These are phyloP conservation scores for Castanospermum australe DNA, from an alignment of 306 rosid species.

Conservation along the genomic window DNA sequence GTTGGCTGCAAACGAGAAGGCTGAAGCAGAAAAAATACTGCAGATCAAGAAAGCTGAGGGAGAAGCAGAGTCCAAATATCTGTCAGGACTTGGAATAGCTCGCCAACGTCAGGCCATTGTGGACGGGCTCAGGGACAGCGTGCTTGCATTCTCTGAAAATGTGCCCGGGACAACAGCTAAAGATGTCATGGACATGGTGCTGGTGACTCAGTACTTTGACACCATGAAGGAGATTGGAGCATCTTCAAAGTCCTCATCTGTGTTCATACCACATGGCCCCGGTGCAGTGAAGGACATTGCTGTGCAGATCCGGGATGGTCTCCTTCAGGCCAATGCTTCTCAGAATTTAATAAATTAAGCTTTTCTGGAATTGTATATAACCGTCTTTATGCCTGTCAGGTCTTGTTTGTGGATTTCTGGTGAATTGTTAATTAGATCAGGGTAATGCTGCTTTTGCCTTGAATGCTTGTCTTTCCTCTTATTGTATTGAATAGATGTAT, in stretches of 20 bases:
- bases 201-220: conserved; percentile 78
- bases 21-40: conserved; percentile 71
- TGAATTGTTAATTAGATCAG: not conserved
- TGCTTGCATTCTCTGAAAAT: conserved; percentile 60
- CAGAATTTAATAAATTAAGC: not conserved
- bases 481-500: not conserved
- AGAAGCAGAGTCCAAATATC: conserved; percentile 73
- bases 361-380: not conserved
- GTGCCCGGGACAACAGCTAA: conserved; percentile 68
- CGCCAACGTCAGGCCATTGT: conserved; percentile 83
- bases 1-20: conserved; percentile 69
- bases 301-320: conserved; percentile 69
- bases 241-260: conserved; percentile 66
- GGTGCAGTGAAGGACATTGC: conserved; percentile 72
- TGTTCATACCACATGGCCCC: conserved; percentile 81
- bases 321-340: conserved; percentile 50
- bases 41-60: conserved; percentile 80
- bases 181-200: conserved; percentile 82
- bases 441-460: not conserved
- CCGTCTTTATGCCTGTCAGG: not conserved
- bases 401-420: not conserved
- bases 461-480: not conserved
- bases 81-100: conserved; percentile 75
- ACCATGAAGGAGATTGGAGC: conserved; percentile 83
- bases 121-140: conserved; percentile 71